Conservation (phyloP, 805 yeast species). For the Sugiyamaella floridensis region DNA sequence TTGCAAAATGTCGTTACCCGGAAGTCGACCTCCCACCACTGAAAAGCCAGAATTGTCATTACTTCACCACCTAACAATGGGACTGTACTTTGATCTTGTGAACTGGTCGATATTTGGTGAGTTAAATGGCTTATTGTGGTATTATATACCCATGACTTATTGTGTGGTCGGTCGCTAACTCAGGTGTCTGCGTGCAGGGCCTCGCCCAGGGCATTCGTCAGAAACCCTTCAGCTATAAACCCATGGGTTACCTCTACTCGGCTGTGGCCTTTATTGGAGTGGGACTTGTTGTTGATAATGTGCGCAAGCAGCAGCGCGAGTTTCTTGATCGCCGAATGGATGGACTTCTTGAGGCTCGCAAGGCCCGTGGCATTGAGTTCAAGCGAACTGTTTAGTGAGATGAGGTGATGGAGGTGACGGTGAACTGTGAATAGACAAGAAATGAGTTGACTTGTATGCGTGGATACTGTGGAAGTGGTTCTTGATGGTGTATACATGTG, state of each 20-base stretch:
- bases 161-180: background rate
- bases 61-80: constrained; percentile 6
- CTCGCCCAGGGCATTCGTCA: constrained; percentile 31
- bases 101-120: constrained; percentile 14
- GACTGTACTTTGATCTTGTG: constrained; percentile 14
- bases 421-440: too few relatives aligned
- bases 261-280: constrained; percentile 30
- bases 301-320: constrained; percentile 26
- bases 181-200: constrained; percentile 23
- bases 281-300: constrained; percentile 26
- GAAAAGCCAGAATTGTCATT: background rate
- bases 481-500: too few relatives aligned
- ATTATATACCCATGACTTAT: too few relatives aligned
- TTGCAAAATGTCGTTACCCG: background rate
- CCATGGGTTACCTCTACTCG: constrained; percentile 27
- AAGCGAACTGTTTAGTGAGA: constrained; percentile 4
- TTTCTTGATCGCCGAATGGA: constrained; percentile 25
- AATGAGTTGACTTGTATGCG: too few relatives aligned
- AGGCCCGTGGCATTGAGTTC: constrained; percentile 26
- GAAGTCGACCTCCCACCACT: background rate
- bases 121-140: background rate
- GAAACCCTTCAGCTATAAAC: constrained; percentile 31
- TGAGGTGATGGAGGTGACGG: too few relatives aligned
- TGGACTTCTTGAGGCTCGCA: constrained; percentile 23
- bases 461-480: too few relatives aligned